These are phyloP conservation scores for Teratosphaeria zuluensis DNA, from an alignment of 2,329 filamentous ascomycete genomes.

Conservation along the genomic window DNA sequence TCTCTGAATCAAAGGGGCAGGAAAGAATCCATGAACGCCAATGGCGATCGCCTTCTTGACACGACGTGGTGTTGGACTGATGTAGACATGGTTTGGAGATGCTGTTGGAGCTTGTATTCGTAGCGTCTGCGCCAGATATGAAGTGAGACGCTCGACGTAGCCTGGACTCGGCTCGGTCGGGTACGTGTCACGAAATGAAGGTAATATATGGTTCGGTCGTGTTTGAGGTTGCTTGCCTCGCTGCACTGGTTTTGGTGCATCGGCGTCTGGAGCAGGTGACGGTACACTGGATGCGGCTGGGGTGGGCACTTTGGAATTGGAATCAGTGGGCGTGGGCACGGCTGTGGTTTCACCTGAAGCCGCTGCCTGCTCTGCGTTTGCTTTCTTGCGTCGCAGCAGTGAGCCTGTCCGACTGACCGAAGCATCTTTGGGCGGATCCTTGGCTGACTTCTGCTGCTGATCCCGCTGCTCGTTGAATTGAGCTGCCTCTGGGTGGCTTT, in stretches of 20 bases:
- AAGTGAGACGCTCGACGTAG: conserved; percentile 32
- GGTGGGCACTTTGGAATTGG: conserved; percentile 9
- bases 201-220: conserved; percentile 55
- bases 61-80: conserved; percentile 56
- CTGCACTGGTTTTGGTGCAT: conserved; percentile 25
- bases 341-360: conserved; percentile 4
- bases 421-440: conserved; percentile 8
- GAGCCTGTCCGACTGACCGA: conserved; percentile 12
- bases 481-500: conserved; percentile 40
- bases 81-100: conserved; percentile 56
- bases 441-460: conserved; percentile 1
- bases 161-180: conserved; percentile 35
- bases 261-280: conserved; percentile 14
- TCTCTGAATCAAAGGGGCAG: conserved; percentile 73
- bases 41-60: conserved; percentile 85
- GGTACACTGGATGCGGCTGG: conserved; percentile 12
- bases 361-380: conserved; percentile 5
- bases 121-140: conserved; percentile 27
- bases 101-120: conserved; percentile 33
- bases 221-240: conserved; percentile 23
- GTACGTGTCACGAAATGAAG: conserved; percentile 61
- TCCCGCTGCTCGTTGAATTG: conserved; percentile 38
- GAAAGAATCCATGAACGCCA: conserved; percentile 89
- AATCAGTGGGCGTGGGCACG: conserved; percentile 13
- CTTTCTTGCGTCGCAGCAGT: conserved; percentile 14